Evolutionary conservation across 1,284 basidiomycete species (phyloP).

Genomic region (Pascua sp.): DNA sequence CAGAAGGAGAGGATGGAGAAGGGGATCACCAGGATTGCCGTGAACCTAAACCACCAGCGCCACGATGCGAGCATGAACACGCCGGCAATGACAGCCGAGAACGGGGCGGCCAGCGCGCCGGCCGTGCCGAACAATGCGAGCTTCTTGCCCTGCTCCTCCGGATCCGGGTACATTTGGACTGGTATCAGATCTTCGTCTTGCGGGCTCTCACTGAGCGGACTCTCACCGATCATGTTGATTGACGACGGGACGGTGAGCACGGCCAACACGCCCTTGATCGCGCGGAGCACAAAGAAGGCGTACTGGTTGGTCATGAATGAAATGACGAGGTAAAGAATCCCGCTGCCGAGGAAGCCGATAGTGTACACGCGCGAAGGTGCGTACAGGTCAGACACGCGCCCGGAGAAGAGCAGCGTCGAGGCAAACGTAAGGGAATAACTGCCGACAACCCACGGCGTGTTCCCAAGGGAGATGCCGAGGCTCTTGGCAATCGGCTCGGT

Average conservation of each 20-base stretch:
- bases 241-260: conserved; percentile 43
- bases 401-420: conserved; percentile 37
- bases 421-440: conserved; percentile 34
- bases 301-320: conserved; percentile 46
- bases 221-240: conserved; percentile 44
- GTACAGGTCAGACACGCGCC: conserved; percentile 42
- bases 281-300: conserved; percentile 46
- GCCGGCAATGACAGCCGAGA: conserved; percentile 40
- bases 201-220: no score
- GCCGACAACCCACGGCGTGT: conserved; percentile 43
- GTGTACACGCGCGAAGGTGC: conserved; percentile 40
- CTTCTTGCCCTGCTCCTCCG: conserved; percentile 37
- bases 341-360: conserved; percentile 41
- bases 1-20: no score
- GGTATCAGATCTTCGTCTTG: no score
- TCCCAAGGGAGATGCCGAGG: conserved; percentile 25
- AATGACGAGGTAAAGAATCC: conserved; percentile 44
- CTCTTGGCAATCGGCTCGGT: conserved; percentile 39
- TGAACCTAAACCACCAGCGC: conserved; percentile 48
- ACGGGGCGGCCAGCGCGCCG: conserved; percentile 33
- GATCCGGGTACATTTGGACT: conserved; percentile 46
- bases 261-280: conserved; percentile 39
- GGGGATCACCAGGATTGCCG: conserved; percentile 10
- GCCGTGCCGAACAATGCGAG: conserved; percentile 45
- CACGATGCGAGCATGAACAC: conserved; percentile 41